Conservation (phyloP, 495 filamentous ascomycete species). For the Penicillium longicatenatum region DNA sequence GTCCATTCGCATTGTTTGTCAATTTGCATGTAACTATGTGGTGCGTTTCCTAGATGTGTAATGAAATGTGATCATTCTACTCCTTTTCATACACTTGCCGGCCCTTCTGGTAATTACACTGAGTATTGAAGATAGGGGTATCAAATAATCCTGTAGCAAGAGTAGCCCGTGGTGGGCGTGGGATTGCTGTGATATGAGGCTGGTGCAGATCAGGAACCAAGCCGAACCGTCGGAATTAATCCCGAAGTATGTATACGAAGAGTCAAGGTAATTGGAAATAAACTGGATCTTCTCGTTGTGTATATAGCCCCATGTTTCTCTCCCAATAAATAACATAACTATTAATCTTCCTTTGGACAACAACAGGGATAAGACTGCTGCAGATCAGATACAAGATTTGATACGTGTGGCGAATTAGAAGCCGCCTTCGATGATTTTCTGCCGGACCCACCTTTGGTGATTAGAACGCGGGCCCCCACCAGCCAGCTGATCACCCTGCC, state of each 20-base stretch:
- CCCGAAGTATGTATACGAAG: conserved; percentile 4
- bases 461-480: not conserved
- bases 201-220: conserved; percentile 1
- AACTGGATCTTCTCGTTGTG: not conserved
- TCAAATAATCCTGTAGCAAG: not conserved
- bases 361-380: not conserved
- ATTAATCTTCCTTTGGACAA: conserved; percentile 1
- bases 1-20: not conserved
- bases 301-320: not conserved
- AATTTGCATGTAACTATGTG: not conserved
- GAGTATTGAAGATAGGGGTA: not conserved
- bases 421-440: conserved; percentile 11
- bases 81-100: not conserved
- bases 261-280: not conserved
- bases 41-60: not conserved
- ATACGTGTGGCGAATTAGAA: not conserved
- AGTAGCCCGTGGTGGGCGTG: not conserved
- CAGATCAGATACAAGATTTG: not conserved
- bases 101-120: not conserved
- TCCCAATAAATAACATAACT: not conserved
- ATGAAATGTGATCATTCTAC: not conserved
- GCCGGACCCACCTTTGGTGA: conserved; percentile 9
- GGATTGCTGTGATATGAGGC: too few species aligned
- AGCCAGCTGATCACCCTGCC: conserved; percentile 4
- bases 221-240: not conserved